Conservation (phyloP, 2,329 filamentous ascomycete genomes). For the Pestalotiopsis sp. region DNA sequence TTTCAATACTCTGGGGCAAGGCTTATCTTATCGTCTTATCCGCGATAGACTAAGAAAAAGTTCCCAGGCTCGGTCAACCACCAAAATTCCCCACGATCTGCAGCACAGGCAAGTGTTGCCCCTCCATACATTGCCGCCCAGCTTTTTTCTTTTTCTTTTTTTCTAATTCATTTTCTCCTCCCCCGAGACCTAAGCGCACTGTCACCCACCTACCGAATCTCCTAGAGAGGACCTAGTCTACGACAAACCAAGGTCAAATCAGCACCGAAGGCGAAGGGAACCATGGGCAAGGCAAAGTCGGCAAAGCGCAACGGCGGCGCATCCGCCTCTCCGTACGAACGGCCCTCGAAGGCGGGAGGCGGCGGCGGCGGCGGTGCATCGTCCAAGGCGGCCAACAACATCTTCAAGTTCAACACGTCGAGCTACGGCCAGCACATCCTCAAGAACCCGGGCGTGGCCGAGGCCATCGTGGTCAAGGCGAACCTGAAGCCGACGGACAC, state of each 20-base stretch:
- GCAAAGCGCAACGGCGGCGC: conserved; percentile 35
- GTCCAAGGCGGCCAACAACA: conserved; percentile 64
- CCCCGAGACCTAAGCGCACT: too few relatives aligned
- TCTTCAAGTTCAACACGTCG: conserved; percentile 94
- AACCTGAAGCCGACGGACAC: conserved; percentile 86
- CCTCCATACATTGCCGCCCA: neutral
- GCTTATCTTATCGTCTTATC: neutral
- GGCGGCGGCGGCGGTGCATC: neutral
- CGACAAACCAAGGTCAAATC: neutral
- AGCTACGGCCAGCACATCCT: conserved; percentile 84
- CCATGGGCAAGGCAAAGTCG: conserved; percentile 44
- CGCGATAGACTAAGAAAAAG: neutral
- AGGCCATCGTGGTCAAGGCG: conserved; percentile 74
- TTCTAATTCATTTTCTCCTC: neutral
- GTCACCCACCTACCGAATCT: neutral
- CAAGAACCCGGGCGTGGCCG: conserved; percentile 14
- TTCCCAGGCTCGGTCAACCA: neutral
- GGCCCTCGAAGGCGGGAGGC: conserved; percentile 27
- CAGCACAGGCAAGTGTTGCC: neutral
- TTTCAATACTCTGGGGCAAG: neutral
- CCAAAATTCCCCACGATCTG: neutral
- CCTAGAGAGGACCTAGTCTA: neutral
- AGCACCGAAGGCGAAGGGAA: neutral
- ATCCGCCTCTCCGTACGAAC: conserved; percentile 42
- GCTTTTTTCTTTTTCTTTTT: neutral